Percentiles rank a stretch among this genome's conserved stretches.
Evolutionary conservation across 2,329 filamentous ascomycete species (phyloP).

Genomic region (Arthrocladium fulminans): DNA sequence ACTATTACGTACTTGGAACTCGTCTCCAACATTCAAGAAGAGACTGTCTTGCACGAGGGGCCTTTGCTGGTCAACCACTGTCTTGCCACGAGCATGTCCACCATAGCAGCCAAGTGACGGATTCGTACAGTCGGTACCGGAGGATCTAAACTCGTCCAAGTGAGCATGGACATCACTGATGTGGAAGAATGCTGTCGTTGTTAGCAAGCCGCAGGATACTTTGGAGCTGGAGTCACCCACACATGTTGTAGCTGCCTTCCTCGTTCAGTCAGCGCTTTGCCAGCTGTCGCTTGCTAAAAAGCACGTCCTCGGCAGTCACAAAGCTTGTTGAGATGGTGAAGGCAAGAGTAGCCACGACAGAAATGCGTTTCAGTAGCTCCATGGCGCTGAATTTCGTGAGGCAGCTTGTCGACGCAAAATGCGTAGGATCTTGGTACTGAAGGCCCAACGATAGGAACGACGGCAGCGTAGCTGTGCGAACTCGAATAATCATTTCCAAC

Average conservation of each 20-base stretch:
- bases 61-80: background rate
- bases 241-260: conserved; percentile 5
- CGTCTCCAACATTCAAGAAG: conserved; percentile 8
- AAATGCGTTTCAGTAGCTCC: background rate
- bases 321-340: background rate
- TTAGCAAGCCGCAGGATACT: background rate
- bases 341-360: background rate
- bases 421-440: too few species aligned
- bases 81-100: conserved; percentile 8
- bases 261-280: background rate
- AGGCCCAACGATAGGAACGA: background rate
- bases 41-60: conserved; percentile 2
- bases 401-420: too few species aligned
- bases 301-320: conserved; percentile 3
- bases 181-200: conserved; percentile 6
- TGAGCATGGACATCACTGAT: conserved; percentile 10
- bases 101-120: conserved; percentile 6
- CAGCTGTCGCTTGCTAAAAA: background rate
- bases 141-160: conserved; percentile 9
- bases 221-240: background rate
- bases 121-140: conserved; percentile 7
- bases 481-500: background rate
- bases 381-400: background rate
- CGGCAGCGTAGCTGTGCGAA: background rate
- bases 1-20: too few species aligned